Evolutionary conservation across 2,329 filamentous ascomycete species (phyloP), one percentile per base, ranked within the genome.

Genomic region (Aspergillus brunneoviolaceus): DNA sequence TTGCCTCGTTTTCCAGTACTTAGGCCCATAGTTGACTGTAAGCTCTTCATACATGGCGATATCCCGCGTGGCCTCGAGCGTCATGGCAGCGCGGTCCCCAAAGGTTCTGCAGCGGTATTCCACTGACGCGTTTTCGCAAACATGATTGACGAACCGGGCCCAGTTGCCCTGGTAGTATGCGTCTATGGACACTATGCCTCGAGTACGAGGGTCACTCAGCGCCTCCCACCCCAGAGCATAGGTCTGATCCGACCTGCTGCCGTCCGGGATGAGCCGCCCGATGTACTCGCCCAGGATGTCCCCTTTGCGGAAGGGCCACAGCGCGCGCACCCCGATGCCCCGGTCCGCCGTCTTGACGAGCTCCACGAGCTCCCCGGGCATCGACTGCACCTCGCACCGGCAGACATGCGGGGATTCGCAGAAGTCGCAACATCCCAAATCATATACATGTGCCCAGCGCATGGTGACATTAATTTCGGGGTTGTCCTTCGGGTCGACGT

Each of bases 121-220:
- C 2, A 63, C 66, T 12, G 58, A 60, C 12, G 73, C 42, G 2
- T 72, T 29, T 9, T 10, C 62, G 61, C 75, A 77, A 1, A 72
- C 75, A 54, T 76, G 75, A 54, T 73, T 77, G 35, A 74, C 64
- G 48, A 68, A 77, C 16, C 75, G 68, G 5, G 72, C 74, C 64
- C 74, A 77, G 50, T 74, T 75, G 6, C 74, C 74, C 52, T 61
- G 63, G 4, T 51, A 47, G 16, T 63, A 61, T 5, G 70, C 60
- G 39, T 61, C 63, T 45, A 72, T 63, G 4, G 55, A 25, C 14
- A 31, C 42, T 19, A 19, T 1, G 4, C 59, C 10, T 45, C 19
- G n/a, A 5, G 4, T 9, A 51, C 14, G 2, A 27, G 53, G 33
- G 14, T 35, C n/a, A n/a, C 9, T 27, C 23, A 58, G 56, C 29